Conservation (phyloP, 768 basidiomycete genomes). For the Hypsizygus marmoreus region DNA sequence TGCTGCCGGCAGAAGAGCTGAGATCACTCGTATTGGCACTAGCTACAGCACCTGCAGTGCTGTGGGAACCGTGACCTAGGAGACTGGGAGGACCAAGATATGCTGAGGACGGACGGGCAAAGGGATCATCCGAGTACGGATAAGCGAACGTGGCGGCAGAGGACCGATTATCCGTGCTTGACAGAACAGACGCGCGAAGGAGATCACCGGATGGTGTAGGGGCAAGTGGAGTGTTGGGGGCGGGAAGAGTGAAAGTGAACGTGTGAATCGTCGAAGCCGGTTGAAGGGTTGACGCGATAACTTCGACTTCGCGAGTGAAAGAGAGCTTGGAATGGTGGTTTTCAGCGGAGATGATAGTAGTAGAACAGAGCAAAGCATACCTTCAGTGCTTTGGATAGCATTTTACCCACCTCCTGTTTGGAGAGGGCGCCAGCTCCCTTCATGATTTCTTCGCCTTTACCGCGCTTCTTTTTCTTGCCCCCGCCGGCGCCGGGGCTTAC, state of each 20-base stretch:
- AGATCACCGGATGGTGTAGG: constrained; percentile 73
- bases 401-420: constrained; percentile 87
- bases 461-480: constrained; percentile 71
- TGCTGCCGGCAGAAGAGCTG: constrained; percentile 38
- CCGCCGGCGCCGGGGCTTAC: constrained; percentile 84
- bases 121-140: constrained; percentile 76
- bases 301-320: constrained; percentile 89
- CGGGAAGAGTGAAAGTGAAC: constrained; percentile 86
- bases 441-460: constrained; percentile 62
- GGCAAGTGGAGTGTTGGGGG: constrained; percentile 73
- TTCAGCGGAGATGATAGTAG: background rate
- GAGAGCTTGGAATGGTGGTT: constrained; percentile 59
- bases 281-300: constrained; percentile 92
- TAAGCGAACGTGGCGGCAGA: constrained; percentile 74
- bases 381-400: constrained; percentile 91
- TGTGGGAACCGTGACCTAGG: constrained; percentile 48
- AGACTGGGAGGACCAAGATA: constrained; percentile 79
- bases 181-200: constrained; percentile 74
- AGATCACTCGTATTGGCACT: constrained; percentile 34
- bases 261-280: constrained; percentile 92
- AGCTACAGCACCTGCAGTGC: constrained; percentile 30
- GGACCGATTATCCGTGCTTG: constrained; percentile 59
- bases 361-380: constrained; percentile 36
- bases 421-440: constrained; percentile 81
- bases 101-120: constrained; percentile 76